Evolutionary conservation across 768 basidiomycete genomes (phyloP), one percentile per base, ranked within the genome.

Genomic region (Pleurotus tuoliensis): DNA sequence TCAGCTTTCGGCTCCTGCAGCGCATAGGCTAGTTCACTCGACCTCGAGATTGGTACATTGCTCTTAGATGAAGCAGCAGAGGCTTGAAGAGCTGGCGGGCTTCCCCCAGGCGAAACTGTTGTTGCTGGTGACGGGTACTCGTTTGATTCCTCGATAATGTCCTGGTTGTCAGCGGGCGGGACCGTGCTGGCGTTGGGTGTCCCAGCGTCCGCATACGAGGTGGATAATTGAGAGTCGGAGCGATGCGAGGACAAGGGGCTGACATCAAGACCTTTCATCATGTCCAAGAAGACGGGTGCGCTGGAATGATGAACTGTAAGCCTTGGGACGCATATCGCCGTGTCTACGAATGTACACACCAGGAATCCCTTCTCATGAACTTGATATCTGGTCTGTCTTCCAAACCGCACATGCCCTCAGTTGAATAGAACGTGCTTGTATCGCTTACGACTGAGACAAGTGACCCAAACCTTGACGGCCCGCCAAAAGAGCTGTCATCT

Each of bases 371-470:
- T 55, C 78, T 71, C 46, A 69, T 66, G 8, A 50, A 16, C 55
- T 62, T 38, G 59, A 52, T 38, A 68, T 57, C 44, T 58, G 56
- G 71, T 71, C 55, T 70, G 68, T 24, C 67, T 25, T 74, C 71
- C 16, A 71, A 55, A 62, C 68, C 67, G 62, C 69, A 69, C 37
- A 69, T 73, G 58, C 71, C 69, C 45, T 76, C 70, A 4, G 82
- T 79, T 6, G 81, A 75, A 48, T 72, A 81, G 59, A 78, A 75
- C 5, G 74, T 67, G 63, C 80, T 82, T 0, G 84, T 80, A 47
- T 86, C 83, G 64, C 83, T 85, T 22, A 80, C 78, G 39, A 84
- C 68, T 7, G 84, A 85, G 3, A 79, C 78, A 57, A 86, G 78
- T 2, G 84, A 87, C 3, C 82, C 78, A 62, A 86, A 87, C 59